Evolutionary conservation across 331 rosid genomes (phyloP).

Genomic region (Dryas integrifolia): DNA sequence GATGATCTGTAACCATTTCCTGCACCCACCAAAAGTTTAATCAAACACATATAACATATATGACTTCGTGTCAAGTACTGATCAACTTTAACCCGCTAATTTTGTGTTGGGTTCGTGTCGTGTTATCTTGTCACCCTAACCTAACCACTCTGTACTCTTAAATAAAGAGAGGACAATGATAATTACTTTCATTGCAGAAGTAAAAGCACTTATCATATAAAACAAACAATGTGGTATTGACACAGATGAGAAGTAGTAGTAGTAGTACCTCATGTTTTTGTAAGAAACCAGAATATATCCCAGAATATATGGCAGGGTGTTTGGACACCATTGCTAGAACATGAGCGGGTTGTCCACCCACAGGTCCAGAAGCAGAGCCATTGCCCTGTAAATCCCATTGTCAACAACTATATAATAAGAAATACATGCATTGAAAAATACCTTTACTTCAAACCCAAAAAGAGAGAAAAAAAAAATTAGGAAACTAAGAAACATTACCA

Average conservation of each 20-base stretch:
- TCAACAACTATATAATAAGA: not conserved
- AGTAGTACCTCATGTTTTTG: conserved; percentile 32
- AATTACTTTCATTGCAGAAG: not conserved
- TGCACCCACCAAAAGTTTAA: conserved; percentile 9
- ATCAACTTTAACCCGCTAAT: too few relatives aligned
- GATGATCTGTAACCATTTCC: conserved; percentile 21
- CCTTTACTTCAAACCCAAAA: not conserved
- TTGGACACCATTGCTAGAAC: conserved; percentile 19
- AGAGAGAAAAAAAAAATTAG: not conserved
- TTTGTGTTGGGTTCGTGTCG: too few relatives aligned
- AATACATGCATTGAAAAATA: conserved; percentile 1
- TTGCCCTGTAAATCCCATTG: conserved; percentile 16
- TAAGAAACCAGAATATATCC: conserved; percentile 29
- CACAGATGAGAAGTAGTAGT: not conserved
- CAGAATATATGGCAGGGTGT: conserved; percentile 25
- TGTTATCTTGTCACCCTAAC: too few relatives aligned
- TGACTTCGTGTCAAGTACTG: too few relatives aligned
- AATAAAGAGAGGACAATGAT: not conserved
- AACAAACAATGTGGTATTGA: not conserved
- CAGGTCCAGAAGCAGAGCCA: conserved; percentile 13
- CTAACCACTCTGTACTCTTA: not conserved
- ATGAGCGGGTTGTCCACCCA: conserved; percentile 26
- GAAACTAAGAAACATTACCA: conserved; percentile 21
- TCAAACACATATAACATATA: not conserved
- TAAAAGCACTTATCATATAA: not conserved